Evolutionary conservation across 2,329 filamentous ascomycete species (phyloP).

Genomic region (Hypoxylon sp.): DNA sequence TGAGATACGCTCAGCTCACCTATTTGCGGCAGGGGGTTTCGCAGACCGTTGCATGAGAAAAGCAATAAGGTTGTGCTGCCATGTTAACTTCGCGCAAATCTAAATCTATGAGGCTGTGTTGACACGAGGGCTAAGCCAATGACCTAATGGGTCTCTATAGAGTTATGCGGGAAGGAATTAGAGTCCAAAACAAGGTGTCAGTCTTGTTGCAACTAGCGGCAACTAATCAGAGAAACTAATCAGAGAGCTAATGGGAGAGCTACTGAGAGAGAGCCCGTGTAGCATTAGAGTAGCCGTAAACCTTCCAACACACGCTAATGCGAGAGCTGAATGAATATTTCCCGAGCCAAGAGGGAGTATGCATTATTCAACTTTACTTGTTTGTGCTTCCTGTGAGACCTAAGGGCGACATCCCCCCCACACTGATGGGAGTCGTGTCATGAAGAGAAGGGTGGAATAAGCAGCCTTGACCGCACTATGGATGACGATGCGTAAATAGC

Average conservation of each 20-base stretch:
- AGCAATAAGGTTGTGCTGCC: conserved; percentile 18
- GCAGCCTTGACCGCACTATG: conserved; percentile 11
- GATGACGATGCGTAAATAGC: conserved; percentile 13
- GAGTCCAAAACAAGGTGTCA: conserved; percentile 45
- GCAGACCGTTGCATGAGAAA: conserved; percentile 8
- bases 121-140: conserved; percentile 10
- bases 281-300: conserved; percentile 31
- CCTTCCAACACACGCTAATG: conserved; percentile 26
- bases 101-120: conserved; percentile 23
- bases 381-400: conserved; percentile 17
- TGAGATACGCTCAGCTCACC: conserved; percentile 16
- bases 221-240: conserved; percentile 9
- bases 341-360: conserved; percentile 30
- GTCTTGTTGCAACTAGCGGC: conserved; percentile 40
- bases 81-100: conserved; percentile 19
- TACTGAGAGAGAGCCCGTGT: neutral
- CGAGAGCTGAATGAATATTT: conserved; percentile 34
- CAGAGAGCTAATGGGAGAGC: conserved; percentile 2
- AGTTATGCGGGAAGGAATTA: conserved; percentile 37
- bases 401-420: neutral
- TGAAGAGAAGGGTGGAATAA: conserved; percentile 2
- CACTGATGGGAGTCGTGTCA: neutral
- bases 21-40: conserved; percentile 6
- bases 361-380: conserved; percentile 16
- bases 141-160: conserved; percentile 15